Evolutionary conservation across 306 rosid species (phyloP).

Genomic region (Prinsepia uniflora): DNA sequence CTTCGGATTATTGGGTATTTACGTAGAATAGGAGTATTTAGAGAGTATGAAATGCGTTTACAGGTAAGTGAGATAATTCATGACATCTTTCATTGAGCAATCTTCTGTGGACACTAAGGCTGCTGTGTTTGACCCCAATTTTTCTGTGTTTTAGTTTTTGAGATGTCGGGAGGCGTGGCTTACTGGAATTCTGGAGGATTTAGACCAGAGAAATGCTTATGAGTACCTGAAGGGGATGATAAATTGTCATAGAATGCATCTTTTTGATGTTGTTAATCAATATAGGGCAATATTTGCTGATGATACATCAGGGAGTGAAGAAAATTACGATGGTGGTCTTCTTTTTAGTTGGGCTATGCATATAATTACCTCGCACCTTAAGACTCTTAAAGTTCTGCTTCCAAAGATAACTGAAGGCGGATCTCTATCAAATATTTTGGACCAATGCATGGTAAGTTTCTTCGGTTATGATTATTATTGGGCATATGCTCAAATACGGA

Average conservation of each 20-base stretch:
- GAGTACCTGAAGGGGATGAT: conserved; percentile 91
- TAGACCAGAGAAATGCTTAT: conserved; percentile 80
- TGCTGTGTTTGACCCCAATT: conserved; percentile 23
- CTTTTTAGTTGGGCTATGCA: conserved; percentile 99
- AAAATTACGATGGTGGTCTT: conserved; percentile 95
- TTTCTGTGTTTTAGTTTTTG: conserved; percentile 58
- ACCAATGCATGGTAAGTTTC: conserved; percentile 91
- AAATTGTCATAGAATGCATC: conserved; percentile 93
- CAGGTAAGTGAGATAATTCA: conserved; percentile 47
- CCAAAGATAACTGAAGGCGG: conserved; percentile 95
- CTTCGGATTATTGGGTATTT: conserved; percentile 90
- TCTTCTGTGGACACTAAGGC: not conserved
- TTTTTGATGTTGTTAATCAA: conserved; percentile 95
- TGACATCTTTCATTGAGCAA: not conserved
- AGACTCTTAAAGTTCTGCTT: conserved; percentile 79
- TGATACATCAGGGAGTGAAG: conserved; percentile 96
- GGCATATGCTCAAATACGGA: not conserved
- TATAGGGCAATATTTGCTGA: conserved; percentile 97
- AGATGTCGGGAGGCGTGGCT: conserved; percentile 99
- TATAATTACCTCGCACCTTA: conserved; percentile 79
- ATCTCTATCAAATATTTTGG: conserved; percentile 88
- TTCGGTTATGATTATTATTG: conserved; percentile 3
- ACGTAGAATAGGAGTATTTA: conserved; percentile 87
- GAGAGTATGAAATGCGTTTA: conserved; percentile 94
- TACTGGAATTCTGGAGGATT: conserved; percentile 89